Evolutionary conservation across 169 alveolate species (phyloP).

Genomic region (Eimeria praecox): DNA sequence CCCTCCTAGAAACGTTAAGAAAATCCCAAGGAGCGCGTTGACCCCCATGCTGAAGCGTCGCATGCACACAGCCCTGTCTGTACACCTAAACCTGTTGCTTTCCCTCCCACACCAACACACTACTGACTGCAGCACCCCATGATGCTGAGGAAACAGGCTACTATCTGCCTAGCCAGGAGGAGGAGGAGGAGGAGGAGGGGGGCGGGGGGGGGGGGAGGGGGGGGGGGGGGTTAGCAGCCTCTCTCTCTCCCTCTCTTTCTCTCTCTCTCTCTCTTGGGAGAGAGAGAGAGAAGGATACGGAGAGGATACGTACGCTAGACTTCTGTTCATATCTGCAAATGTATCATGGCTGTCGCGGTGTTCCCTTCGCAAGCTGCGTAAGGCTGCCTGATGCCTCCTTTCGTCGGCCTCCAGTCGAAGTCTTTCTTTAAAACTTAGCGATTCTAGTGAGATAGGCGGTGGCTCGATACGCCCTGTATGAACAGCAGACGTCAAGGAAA

Average conservation of each 20-base stretch:
- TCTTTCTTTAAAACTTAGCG: conserved; percentile 63
- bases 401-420: conserved; percentile 52
- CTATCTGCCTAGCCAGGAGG: no score
- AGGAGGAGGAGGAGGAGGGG: no score
- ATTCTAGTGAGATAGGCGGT: conserved; percentile 22
- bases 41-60: conserved; percentile 73
- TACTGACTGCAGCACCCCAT: not conserved
- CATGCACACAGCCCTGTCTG: not conserved
- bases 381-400: conserved; percentile 52
- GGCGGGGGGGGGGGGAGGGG: not conserved
- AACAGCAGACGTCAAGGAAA: not conserved
- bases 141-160: no score
- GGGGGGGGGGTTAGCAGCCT: no score
- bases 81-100: no score
- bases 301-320: conserved; percentile 57
- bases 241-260: no score
- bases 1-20: conserved; percentile 77
- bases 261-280: no score
- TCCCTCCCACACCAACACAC: no score
- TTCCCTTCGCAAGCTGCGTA: conserved; percentile 26
- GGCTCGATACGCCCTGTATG: not conserved
- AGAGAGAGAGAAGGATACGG: not conserved
- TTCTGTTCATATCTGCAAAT: conserved; percentile 55
- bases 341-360: not conserved
- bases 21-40: conserved; percentile 74